Evolutionary conservation across 305 asterid species (phyloP).

Genomic region (Andrographis paniculata): DNA sequence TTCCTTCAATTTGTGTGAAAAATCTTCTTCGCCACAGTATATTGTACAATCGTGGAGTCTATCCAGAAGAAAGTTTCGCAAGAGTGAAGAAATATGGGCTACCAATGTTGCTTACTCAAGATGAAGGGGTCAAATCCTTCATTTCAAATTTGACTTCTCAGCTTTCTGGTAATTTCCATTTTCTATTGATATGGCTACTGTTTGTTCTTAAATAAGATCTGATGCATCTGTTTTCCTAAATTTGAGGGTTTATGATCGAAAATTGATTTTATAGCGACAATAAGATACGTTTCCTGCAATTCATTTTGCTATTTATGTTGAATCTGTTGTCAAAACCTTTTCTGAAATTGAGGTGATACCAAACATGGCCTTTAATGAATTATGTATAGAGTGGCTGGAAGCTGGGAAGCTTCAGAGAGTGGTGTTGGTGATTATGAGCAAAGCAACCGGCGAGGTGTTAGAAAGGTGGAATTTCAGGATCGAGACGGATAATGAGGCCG

Average conservation of each 20-base stretch:
- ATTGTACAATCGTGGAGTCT: conserved; percentile 79
- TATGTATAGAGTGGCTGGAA: conserved; percentile 69
- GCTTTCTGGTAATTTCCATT: conserved; percentile 57
- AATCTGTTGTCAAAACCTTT: too few relatives aligned
- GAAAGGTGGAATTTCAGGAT: conserved; percentile 98
- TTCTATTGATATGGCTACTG: too few relatives aligned
- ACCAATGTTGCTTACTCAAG: conserved; percentile 85
- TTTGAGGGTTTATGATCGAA: too few relatives aligned
- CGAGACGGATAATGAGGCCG: conserved; percentile 73
- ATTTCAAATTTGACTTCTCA: conserved; percentile 72
- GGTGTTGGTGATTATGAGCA: conserved; percentile 89
- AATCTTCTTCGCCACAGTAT: too few relatives aligned
- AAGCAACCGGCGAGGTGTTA: conserved; percentile 65
- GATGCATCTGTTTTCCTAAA: too few relatives aligned
- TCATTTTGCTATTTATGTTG: too few relatives aligned
- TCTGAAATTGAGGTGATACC: too few relatives aligned
- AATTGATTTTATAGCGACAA: too few relatives aligned
- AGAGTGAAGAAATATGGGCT: conserved; percentile 90
- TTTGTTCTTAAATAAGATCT: too few relatives aligned
- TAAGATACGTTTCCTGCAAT: too few relatives aligned
- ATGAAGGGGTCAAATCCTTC: conserved; percentile 83
- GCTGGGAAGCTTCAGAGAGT: conserved; percentile 83
- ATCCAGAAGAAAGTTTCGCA: conserved; percentile 84
- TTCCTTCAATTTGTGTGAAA: too few relatives aligned
- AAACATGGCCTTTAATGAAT: not conserved